phyloP scores from a whole-genome alignment of 768 basidiomycete species.

The Tricholoma bakamatsutake region DNA sequence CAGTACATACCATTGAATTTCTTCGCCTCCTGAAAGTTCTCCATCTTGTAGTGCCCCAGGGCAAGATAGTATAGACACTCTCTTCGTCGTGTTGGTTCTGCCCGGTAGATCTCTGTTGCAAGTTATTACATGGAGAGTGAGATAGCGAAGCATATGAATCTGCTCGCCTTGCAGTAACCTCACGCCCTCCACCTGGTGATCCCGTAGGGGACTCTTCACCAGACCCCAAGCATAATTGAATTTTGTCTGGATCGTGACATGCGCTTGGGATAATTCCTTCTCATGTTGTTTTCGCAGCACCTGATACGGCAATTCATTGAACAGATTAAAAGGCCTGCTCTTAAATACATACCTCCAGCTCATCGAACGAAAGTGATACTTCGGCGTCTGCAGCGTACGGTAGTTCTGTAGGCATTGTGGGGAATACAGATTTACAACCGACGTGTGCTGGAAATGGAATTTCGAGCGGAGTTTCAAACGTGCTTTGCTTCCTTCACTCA shows the following conservation, averaged over 20 bases:
- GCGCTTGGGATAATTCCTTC: slow-evolving; percentile 77
- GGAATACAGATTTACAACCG: neutral
- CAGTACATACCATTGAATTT: slow-evolving; percentile 81
- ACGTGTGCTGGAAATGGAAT: neutral
- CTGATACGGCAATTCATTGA: slow-evolving; percentile 29
- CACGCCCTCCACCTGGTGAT: slow-evolving; percentile 91
- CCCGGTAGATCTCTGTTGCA: slow-evolving; percentile 78
- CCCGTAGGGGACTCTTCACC: slow-evolving; percentile 81
- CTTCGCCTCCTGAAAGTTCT: slow-evolving; percentile 88
- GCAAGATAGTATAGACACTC: slow-evolving; percentile 98
- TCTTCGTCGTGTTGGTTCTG: slow-evolving; percentile 78
- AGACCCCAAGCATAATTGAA: slow-evolving; percentile 98
- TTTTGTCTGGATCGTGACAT: slow-evolving; percentile 90
- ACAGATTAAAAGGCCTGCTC: neutral
- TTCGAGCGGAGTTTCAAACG: slow-evolving; percentile 34
- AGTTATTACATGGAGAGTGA: slow-evolving; percentile 6
- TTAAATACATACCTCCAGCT: slow-evolving; percentile 62
- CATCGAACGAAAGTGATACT: slow-evolving; percentile 81
- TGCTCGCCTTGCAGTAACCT: slow-evolving; percentile 76
- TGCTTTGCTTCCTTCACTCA: slow-evolving; percentile 12
- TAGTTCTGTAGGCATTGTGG: slow-evolving; percentile 68
- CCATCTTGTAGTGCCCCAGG: slow-evolving; percentile 94
- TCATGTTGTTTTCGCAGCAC: slow-evolving; percentile 84
- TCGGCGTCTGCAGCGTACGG: slow-evolving; percentile 96
- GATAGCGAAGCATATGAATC: neutral